Conservation (phyloP, 31 red algal genomes). For the Odonthalia washingtoniensis region DNA sequence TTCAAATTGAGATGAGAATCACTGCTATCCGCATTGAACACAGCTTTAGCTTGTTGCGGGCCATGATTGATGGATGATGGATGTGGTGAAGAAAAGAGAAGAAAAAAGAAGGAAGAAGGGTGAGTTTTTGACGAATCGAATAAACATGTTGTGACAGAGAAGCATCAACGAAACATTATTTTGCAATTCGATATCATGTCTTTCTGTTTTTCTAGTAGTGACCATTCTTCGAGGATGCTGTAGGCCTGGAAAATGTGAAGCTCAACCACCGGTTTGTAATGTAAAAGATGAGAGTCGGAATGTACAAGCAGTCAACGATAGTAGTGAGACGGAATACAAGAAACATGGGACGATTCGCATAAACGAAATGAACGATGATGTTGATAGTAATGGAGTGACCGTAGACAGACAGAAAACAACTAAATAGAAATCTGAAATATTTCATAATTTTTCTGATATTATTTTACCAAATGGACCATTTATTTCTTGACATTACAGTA, state of each 20-base stretch:
- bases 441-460: too few species aligned
- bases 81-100: too few species aligned
- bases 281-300: constrained; percentile 69
- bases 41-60: too few species aligned
- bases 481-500: too few species aligned
- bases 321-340: constrained; percentile 74
- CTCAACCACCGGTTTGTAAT: constrained; percentile 71
- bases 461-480: too few species aligned
- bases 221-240: constrained; percentile 73
- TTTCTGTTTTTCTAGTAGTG: constrained; percentile 73
- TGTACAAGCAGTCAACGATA: constrained; percentile 72
- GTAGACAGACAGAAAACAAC: constrained; percentile 62
- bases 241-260: constrained; percentile 90
- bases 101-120: too few species aligned
- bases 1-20: too few species aligned
- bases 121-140: too few species aligned
- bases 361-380: constrained; percentile 56
- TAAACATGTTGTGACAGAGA: too few species aligned
- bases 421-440: too few species aligned
- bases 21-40: too few species aligned
- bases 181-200: constrained; percentile 64
- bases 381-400: constrained; percentile 59
- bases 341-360: constrained; percentile 68
- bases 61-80: too few species aligned
- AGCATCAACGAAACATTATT: constrained; percentile 65